A percentile compares a stretch with the other conserved stretches of the same genome.
phyloP scores from a whole-genome alignment of 83 land plant species.

The Thuja plicata region DNA sequence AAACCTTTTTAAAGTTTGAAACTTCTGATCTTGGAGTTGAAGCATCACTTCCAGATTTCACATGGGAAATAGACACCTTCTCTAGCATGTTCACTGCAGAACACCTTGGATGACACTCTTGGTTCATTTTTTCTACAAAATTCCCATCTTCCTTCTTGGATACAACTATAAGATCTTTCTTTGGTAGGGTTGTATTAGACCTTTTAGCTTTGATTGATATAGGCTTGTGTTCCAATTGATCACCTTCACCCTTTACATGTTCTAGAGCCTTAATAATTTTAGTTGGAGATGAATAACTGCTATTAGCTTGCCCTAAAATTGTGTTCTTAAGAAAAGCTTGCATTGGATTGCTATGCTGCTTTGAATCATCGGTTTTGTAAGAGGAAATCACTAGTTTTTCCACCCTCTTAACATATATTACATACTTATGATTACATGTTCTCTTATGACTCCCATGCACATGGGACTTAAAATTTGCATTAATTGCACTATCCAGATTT shows the following conservation, averaged over 20 bases:
- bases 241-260: neutral
- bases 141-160: constrained; percentile 4
- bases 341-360: neutral
- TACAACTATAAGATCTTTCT: no score
- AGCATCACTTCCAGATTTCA: no score
- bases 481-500: neutral
- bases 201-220: neutral
- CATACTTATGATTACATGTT: neutral
- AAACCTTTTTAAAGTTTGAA: no score
- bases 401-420: neutral
- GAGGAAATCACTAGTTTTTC: neutral
- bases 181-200: no score
- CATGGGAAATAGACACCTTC: no score
- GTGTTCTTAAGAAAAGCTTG: neutral
- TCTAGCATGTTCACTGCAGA: neutral
- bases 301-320: no score
- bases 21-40: no score
- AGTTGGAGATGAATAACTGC: no score
- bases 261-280: no score
- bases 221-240: neutral
- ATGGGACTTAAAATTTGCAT: neutral
- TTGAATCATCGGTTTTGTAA: neutral
- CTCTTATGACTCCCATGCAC: neutral
- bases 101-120: neutral
- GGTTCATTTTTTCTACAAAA: neutral